These are phyloP conservation scores for Phytophthora cactorum DNA, from an alignment of 352 stramenopile species.

Conservation along the genomic window DNA sequence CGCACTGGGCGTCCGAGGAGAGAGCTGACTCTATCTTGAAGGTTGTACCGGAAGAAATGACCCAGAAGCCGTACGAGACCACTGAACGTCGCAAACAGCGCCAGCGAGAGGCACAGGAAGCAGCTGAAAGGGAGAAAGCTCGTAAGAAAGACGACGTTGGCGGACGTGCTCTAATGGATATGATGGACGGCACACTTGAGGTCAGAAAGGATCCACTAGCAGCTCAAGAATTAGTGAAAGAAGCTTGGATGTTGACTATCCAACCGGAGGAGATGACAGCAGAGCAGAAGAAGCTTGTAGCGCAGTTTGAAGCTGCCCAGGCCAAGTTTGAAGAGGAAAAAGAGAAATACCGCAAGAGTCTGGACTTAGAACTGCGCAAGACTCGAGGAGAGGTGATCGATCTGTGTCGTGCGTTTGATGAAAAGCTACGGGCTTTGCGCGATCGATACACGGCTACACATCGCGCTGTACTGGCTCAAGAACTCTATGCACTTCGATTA, in stretches of 20 bases:
- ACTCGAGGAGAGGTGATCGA: slow-evolving; percentile 83
- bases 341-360: slow-evolving; percentile 90
- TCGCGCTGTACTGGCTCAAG: slow-evolving; percentile 60
- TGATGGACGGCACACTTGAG: slow-evolving; percentile 95
- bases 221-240: slow-evolving; percentile 69
- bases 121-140: slow-evolving; percentile 31
- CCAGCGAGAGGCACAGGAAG: slow-evolving; percentile 37
- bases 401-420: slow-evolving; percentile 84
- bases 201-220: slow-evolving; percentile 84
- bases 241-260: slow-evolving; percentile 90
- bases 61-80: slow-evolving; percentile 84
- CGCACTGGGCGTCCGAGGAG: slow-evolving; percentile 66
- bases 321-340: slow-evolving; percentile 87
- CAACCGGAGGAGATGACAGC: slow-evolving; percentile 78
- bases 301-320: slow-evolving; percentile 67
- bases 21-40: slow-evolving; percentile 70
- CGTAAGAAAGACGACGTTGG: slow-evolving; percentile 87
- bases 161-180: slow-evolving; percentile 84
- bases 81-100: slow-evolving; percentile 61
- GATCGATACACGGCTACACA: slow-evolving; percentile 66
- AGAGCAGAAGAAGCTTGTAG: slow-evolving; percentile 79
- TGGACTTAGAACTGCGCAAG: slow-evolving; percentile 92
- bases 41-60: slow-evolving; percentile 82
- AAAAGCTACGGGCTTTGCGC: slow-evolving; percentile 71
- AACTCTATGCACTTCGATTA: slow-evolving; percentile 77